Evolutionary conservation across 371 early-diverging fungal genomes (phyloP).

Genomic region (Batrachochytrium dendrobatidis): DNA sequence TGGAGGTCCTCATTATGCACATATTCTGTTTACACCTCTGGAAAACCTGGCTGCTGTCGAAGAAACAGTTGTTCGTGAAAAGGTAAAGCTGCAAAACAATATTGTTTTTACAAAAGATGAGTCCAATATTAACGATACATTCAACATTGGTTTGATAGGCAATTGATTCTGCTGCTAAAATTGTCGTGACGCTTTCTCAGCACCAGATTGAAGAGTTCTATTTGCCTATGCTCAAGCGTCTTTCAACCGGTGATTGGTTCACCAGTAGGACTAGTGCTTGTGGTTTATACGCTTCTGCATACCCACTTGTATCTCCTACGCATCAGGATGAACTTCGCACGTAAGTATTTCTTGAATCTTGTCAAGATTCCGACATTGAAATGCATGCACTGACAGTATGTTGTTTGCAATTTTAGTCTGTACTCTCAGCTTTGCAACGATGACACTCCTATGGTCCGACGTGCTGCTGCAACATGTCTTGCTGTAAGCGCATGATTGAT

Average conservation of each 20-base stretch:
- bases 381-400: not conserved
- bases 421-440: constrained; percentile 75
- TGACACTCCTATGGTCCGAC: constrained; percentile 96
- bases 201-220: constrained; percentile 79
- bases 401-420: constrained; percentile 14
- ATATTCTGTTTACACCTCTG: constrained; percentile 79
- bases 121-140: not conserved
- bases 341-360: constrained; percentile 38
- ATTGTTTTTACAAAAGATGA: not conserved
- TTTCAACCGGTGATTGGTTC: constrained; percentile 95
- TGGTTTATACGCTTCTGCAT: constrained; percentile 81
- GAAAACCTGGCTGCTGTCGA: constrained; percentile 95
- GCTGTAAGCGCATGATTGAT: constrained; percentile 53
- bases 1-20: constrained; percentile 81
- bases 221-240: constrained; percentile 83
- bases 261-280: constrained; percentile 90
- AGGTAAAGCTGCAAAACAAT: constrained; percentile 49
- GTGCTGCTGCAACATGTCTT: constrained; percentile 88
- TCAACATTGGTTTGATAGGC: constrained; percentile 52
- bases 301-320: constrained; percentile 57
- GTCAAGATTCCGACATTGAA: not conserved
- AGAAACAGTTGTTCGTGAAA: constrained; percentile 93
- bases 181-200: constrained; percentile 60
- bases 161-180: constrained; percentile 82
- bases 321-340: constrained; percentile 78